phyloP scores from a whole-genome alignment of 2,329 filamentous ascomycete species.

The Pseudogymnoascus sp. region DNA sequence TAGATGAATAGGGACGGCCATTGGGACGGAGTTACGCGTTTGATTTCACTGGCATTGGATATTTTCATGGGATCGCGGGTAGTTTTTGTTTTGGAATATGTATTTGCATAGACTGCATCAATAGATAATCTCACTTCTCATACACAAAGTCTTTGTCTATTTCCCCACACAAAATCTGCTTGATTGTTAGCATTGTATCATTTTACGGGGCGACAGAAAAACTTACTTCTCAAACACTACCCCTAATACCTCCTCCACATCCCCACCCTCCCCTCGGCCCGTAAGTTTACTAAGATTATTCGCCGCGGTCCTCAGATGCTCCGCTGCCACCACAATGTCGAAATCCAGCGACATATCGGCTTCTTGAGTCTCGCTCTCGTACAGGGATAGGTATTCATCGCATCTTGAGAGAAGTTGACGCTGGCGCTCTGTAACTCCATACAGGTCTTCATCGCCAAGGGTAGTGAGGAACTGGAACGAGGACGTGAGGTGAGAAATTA shows the following conservation, averaged over 20 bases:
- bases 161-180: constrained; percentile 7
- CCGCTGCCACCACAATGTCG: constrained; percentile 85
- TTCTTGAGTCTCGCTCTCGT: constrained; percentile 53
- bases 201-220: not conserved
- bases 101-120: constrained; percentile 12
- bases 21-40: constrained; percentile 4
- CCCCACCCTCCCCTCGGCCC: constrained; percentile 74
- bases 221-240: constrained; percentile 91
- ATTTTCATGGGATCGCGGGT: not conserved
- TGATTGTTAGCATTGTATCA: not conserved
- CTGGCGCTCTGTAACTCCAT: constrained; percentile 88
- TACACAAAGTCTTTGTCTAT: not conserved
- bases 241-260: constrained; percentile 91
- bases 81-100: not conserved
- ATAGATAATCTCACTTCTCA: constrained; percentile 11
- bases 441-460: constrained; percentile 72
- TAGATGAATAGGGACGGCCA: not conserved
- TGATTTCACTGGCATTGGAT: not conserved
- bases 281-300: constrained; percentile 80
- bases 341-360: constrained; percentile 42
- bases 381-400: constrained; percentile 63
- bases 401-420: constrained; percentile 73
- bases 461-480: constrained; percentile 67
- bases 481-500: constrained; percentile 61
- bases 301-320: constrained; percentile 77